Evolutionary conservation across 495 filamentous ascomycete genomes (phyloP).

Genomic region (Penicillium arizonense): DNA sequence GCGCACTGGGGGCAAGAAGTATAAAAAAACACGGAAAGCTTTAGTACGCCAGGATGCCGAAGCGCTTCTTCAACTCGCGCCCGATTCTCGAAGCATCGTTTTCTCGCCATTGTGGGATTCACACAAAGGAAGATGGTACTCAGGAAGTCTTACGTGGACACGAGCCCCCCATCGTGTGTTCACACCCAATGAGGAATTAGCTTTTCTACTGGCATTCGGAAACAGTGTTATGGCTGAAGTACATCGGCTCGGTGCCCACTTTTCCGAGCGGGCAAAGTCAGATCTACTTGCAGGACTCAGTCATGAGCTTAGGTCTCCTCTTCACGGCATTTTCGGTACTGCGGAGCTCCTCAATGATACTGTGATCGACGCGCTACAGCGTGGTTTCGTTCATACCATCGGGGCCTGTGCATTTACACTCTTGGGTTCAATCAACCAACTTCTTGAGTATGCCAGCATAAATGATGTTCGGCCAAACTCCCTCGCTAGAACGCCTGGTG

Average conservation of each 20-base stretch:
- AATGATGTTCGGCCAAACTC: conserved; percentile 15
- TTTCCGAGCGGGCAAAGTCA: conserved; percentile 51
- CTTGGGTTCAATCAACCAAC: conserved; percentile 64
- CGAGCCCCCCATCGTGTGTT: conserved; percentile 33
- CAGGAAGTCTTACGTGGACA: conserved; percentile 51
- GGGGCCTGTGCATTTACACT: conserved; percentile 61
- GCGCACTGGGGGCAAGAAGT: conserved; percentile 8
- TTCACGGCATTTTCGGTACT: conserved; percentile 60
- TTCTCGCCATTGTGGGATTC: conserved; percentile 22
- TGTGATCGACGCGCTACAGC: conserved; percentile 45
- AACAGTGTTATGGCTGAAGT: conserved; percentile 61
- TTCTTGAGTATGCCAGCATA: conserved; percentile 49
- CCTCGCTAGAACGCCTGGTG: not conserved
- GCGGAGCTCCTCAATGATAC: conserved; percentile 59
- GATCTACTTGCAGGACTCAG: conserved; percentile 65
- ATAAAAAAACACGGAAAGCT: conserved; percentile 10
- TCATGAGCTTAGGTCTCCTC: conserved; percentile 63
- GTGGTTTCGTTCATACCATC: conserved; percentile 57
- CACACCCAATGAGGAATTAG: conserved; percentile 39
- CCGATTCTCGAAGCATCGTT: conserved; percentile 17
- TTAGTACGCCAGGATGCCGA: conserved; percentile 13
- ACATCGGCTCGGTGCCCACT: conserved; percentile 42
- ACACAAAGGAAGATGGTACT: conserved; percentile 20
- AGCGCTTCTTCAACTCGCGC: conserved; percentile 12
- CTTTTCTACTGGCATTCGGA: conserved; percentile 51